Evolutionary conservation across 306 rosid species (phyloP), one percentile per base, ranked within the genome.

Genomic region (Prinsepia uniflora): DNA sequence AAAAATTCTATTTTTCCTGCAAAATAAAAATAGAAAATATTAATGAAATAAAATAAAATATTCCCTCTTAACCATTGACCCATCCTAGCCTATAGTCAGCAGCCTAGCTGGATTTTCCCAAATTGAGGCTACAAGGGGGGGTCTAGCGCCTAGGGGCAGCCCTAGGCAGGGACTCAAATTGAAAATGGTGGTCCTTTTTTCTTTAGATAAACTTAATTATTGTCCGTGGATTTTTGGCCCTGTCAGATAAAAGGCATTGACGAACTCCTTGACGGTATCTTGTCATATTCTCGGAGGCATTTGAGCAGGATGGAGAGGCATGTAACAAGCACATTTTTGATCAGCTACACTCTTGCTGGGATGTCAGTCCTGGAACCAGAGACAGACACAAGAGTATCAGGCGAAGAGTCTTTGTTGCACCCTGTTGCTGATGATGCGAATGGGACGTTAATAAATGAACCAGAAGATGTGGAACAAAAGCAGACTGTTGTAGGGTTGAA

Each of bases 361-460:
- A 94, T 94, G 98, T 87, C 97, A 30, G 98, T 94, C 67, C 67
- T 94, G 56, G 92, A 94, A 72, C 98, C 97, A 2, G 91, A 86
- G 63, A 79, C 68, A 17, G 88, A 80, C 48, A 76, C 55, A 7
- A 61, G 54, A 65, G 84, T 81, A 63, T 40, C 49, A 56, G 74
- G 63, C 54, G 75, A 53, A 0, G 60, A 70, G 66, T 62, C 82
- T 63, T 55, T 22, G 60, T 52, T 77, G 76, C 82, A 70, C 63
- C 64, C 88, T 10, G 47, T 49, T 72, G 70, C 24, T 6, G 73
- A 70, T 41, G 48, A 66, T 55, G 67, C 68, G 50, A 85, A 80
- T 47, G 71, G 75, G 34, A 47, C 8, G 5, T 64, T 44, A 30
- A 14, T 5, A 20, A 39, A 59, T 4, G 82, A 81, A 71, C 54